Evolutionary conservation across 331 rosid species (phyloP), one percentile per base, ranked within the genome.

Genomic region (Pyrus hybrid): DNA sequence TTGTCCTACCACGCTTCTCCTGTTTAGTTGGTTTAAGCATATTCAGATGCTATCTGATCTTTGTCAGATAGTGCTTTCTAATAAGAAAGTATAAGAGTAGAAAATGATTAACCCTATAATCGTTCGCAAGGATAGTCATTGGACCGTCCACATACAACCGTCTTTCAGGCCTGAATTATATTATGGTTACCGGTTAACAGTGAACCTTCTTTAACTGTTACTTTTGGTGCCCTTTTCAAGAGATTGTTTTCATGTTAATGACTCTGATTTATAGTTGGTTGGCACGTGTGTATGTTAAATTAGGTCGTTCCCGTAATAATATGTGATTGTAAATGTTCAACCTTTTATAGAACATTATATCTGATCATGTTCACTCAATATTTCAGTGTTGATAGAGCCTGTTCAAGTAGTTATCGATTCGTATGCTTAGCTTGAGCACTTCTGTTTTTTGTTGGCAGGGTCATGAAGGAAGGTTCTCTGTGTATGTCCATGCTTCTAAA

Each of bases 401-500:
- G 29, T 18, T 37, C 12, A n/a, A 33, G 53, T 43, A 68, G 30
- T 63, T 26, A 47, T 23, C 26, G 22, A 14, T 47, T 26, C 74
- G 30, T 72, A 30, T 78, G 33, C 66, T 73, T 41, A 26, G 30
- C 22, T 70, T 74, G 65, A 18, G 75, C 76, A 73, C 29, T 69
- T 77, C 61, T 14, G 69, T 65, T 71, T 75, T 71, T 10, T 80
- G 64, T 80, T 85, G 74, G 71, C 97, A 95, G 99, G 99, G 98
- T 79, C 97, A 95, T 78, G 99, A 95, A 76, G 99, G 93, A 67
- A 95, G 74, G 84, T 95, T 95, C 85, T 95, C 99, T 65, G 87
- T 95, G 77, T 95, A 92, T 68, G 91, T 95, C 77, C 99, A 95
- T 80, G 93, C 99, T n/a, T 95, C 99, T 51, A 92, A 85, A 87